Conservation (phyloP, 2,329 filamentous ascomycete genomes). For the Aspergillus terreus region DNA sequence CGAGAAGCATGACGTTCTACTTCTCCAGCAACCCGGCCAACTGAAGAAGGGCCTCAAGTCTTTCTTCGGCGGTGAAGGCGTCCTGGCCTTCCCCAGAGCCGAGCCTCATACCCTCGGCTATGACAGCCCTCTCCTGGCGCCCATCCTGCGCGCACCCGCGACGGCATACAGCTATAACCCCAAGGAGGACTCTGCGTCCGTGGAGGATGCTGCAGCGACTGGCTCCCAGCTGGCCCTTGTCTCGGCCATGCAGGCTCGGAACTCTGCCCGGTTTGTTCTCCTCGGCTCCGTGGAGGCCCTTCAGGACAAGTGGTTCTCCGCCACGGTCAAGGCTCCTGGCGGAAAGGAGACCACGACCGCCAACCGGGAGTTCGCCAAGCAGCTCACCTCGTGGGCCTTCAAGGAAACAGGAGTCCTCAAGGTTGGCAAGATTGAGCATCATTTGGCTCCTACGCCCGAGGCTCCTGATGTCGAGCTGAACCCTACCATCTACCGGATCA, state of each 20-base stretch:
- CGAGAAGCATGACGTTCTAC: constrained; percentile 83
- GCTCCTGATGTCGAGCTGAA: constrained; percentile 54
- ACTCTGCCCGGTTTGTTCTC: constrained; percentile 84
- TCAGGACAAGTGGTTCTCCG: constrained; percentile 83
- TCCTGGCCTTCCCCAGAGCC: constrained; percentile 77
- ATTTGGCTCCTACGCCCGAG: constrained; percentile 53
- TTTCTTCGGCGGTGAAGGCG: constrained; percentile 67
- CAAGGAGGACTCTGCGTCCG: constrained; percentile 70
- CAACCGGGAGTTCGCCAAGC: constrained; percentile 82
- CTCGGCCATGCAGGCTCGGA: constrained; percentile 85
- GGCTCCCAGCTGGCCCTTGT: constrained; percentile 80
- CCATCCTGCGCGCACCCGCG: constrained; percentile 74
- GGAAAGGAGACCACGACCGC: constrained; percentile 61
- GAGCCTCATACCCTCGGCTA: constrained; percentile 79
- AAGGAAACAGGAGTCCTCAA: constrained; percentile 87
- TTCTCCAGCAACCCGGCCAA: constrained; percentile 66
- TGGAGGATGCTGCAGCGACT: constrained; percentile 81
- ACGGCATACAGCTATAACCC: constrained; percentile 94
- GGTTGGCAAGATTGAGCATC: constrained; percentile 79
- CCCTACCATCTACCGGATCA: constrained; percentile 88
- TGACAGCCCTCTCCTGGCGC: constrained; percentile 69
- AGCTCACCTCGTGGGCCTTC: constrained; percentile 92
- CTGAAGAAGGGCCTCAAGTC: constrained; percentile 68
- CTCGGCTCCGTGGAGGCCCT: constrained; percentile 84
- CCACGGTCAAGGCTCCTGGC: constrained; percentile 61